Evolutionary conservation across 495 filamentous ascomycete genomes (phyloP), one percentile per base, ranked within the genome.

Genomic region (Neurospora africana): DNA sequence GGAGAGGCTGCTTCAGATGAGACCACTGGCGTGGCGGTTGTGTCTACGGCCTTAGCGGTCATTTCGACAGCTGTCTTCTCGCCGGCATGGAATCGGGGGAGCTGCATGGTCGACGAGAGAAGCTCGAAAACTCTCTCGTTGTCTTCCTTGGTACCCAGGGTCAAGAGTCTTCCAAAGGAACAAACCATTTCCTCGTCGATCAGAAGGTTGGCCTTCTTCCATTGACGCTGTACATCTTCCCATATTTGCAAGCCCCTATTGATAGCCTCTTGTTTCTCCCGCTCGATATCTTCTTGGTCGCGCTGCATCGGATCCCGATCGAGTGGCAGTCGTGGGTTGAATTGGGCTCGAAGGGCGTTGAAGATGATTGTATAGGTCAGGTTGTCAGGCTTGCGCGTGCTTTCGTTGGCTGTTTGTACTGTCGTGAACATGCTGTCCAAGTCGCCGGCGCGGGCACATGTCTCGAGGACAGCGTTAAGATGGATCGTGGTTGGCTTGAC

Each of bases 311-410:
- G 23, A 61, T 61, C 37, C 68, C 70, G 10, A 19, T 68, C 72
- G 1, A 69, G 44, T 23, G 72, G 27, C 39, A 68, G 39, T 68
- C 73, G 41, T 65, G 72, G 11, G 72, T 79, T 43, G 17, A 84
- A 74, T 44, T 82, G 74, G 68, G 71, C 40, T 23, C 85, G 80
- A 27, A 97, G 84, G 5, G 90, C 92, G 70, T 92, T 90, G 35
- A 99, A 73, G 70, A 99, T 91, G 39, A 88, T 93, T 5, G 92
- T 92, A 73, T 90, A 99, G 0, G 95, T 97, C 21, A 84, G 72
- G 27, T 82, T 82, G 73, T 95, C 87, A 3, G 95, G 89, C 4
- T 89, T 83, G 33, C 84, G 85, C 0, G 83, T 75, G 3, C 89
- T 88, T 9, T 85, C 81, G 69, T 89, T 85, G 3, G 92, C 89